These are phyloP conservation scores for Filobasidium uniguttulatum DNA, from an alignment of 1,284 basidiomycete genomes.

Conservation along the genomic window DNA sequence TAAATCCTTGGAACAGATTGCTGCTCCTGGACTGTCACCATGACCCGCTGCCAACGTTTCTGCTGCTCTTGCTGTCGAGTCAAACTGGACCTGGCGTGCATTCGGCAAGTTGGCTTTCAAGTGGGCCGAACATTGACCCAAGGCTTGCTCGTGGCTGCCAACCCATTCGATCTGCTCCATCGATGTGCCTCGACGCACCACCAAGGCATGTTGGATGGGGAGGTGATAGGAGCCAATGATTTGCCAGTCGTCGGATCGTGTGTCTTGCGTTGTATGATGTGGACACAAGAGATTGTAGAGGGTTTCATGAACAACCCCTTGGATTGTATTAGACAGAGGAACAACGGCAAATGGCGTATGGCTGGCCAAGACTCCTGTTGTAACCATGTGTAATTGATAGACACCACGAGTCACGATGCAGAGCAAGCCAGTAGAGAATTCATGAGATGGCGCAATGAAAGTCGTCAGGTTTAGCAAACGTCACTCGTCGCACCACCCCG, in stretches of 20 bases:
- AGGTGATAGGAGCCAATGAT: constrained; percentile 18
- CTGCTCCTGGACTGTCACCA: constrained; percentile 22
- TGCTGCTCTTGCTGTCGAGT: constrained; percentile 33
- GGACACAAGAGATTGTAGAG: constrained; percentile 19
- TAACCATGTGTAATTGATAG: too few relatives aligned
- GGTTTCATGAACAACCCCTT: constrained; percentile 34
- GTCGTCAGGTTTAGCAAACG: too few relatives aligned
- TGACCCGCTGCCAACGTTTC: constrained; percentile 17
- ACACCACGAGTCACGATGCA: too few relatives aligned
- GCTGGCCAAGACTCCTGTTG: background rate
- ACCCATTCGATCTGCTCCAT: constrained; percentile 28
- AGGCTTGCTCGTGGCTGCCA: constrained; percentile 35
- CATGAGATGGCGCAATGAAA: too few relatives aligned
- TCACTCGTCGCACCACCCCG: too few relatives aligned
- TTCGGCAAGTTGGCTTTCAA: constrained; percentile 21
- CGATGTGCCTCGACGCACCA: constrained; percentile 22
- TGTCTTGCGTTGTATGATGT: background rate
- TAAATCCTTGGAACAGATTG: constrained; percentile 30
- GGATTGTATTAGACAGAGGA: constrained; percentile 35
- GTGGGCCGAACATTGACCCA: constrained; percentile 32
- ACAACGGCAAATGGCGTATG: constrained; percentile 23
- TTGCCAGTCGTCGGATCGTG: background rate
- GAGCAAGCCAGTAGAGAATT: too few relatives aligned
- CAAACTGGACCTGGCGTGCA: constrained; percentile 20
- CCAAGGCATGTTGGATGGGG: constrained; percentile 31